phyloP scores from a whole-genome alignment of 2,329 filamentous ascomycete species.

The Bipolaris sorokiniana region DNA sequence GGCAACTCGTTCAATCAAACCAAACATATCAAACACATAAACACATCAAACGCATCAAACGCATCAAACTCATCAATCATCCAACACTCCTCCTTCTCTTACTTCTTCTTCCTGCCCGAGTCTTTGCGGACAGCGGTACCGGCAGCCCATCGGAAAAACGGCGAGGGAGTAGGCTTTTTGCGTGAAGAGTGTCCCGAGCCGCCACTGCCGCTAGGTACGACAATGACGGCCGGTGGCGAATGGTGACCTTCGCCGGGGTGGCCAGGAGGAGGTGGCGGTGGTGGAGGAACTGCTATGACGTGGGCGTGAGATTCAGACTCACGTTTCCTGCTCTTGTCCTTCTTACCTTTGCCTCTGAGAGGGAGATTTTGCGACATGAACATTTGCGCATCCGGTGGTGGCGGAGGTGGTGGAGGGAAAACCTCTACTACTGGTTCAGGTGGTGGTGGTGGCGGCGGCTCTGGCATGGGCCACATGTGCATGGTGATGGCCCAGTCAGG shows the following conservation, averaged over 20 bases:
- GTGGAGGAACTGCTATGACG: slow-evolving; percentile 17
- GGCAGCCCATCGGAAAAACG: slow-evolving; percentile 36
- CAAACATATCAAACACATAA: too few relatives aligned
- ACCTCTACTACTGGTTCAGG: slow-evolving; percentile 17
- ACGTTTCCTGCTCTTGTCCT: slow-evolving; percentile 24
- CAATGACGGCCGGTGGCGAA: slow-evolving; percentile 18
- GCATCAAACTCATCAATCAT: too few relatives aligned
- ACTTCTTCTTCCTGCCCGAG: slow-evolving; percentile 16
- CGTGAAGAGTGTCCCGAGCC: slow-evolving; percentile 5
- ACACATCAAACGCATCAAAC: too few relatives aligned
- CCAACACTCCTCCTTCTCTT: background rate
- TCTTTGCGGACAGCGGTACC: slow-evolving; percentile 11
- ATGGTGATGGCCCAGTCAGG: slow-evolving; percentile 57
- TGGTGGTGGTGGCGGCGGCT: slow-evolving; percentile 29
- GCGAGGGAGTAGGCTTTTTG: slow-evolving; percentile 20
- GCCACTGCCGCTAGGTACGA: slow-evolving; percentile 11
- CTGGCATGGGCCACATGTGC: slow-evolving; percentile 58
- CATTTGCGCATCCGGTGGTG: slow-evolving; percentile 23
- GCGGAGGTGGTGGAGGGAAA: slow-evolving; percentile 21
- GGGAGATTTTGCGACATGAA: slow-evolving; percentile 23
- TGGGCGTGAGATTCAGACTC: slow-evolving; percentile 16
- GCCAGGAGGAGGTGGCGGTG: slow-evolving; percentile 13
- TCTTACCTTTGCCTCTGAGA: slow-evolving; percentile 21
- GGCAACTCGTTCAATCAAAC: background rate
- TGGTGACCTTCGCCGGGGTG: slow-evolving; percentile 11